Base-by-base conservation (phyloP, 805 yeast genomes). In the Ogataea salicorniae region DNA sequence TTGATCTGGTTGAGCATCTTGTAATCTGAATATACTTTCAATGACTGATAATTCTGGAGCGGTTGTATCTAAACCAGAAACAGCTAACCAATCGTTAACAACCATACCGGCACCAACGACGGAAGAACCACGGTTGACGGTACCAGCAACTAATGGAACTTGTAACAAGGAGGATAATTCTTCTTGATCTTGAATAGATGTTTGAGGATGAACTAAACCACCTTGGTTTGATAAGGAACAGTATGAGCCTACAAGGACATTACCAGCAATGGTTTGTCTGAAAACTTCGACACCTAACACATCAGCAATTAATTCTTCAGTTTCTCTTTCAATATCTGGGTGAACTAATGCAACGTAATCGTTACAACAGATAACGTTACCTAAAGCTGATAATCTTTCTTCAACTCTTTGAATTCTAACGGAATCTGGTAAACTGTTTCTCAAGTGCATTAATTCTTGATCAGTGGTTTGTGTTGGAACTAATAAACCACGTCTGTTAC, bases 101-200 rank as follows among this genome's bases (percentile, higher is more conserved):
- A 94, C 98, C 83, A 94, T 83, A 59, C 99, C 99, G 41, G 97
- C 98, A 62, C 99, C 99, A 51, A 94, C 96, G 43, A 92, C 97
- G 5, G 96, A 72, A 29, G 97, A 88, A 71, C 99, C 99, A 70
- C 99, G 84, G 75, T 94, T 94, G 50, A 94, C 91, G 37, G 97
- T 91, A 69, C 99, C 99, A 6, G 99, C 99, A 42, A 94, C 99
- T 55, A 94, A 76, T 46, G 99, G 99, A 38, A 94, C 96, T 73
- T 94, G 99, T 61, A 94, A 77, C 66, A 94, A 76, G 41, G 97
- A 89, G 7, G 96, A 87, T 59, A 94, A 77, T 73, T 94, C 99
- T 74, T 94, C 99, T 74, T 94, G 99, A 68, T 94, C 99, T 70
- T 94, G 97, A 49, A 94, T 83, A 34, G 95, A 83, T 38, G 99